phyloP scores from a whole-genome alignment of 2,329 filamentous ascomycete species.

The Paecilomyces niveus region DNA sequence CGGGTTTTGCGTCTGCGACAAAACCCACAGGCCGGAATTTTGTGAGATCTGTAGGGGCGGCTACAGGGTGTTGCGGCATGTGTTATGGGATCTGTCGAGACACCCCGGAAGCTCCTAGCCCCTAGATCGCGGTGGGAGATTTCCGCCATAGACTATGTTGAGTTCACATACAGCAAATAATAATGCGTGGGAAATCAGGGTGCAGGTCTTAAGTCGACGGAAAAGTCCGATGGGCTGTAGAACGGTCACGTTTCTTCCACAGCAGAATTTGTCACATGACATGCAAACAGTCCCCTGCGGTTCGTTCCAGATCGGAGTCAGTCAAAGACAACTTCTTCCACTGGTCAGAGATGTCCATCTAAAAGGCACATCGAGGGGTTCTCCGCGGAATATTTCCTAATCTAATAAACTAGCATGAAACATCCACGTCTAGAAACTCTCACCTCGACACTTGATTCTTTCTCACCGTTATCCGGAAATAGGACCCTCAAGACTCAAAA shows the following conservation, averaged over 20 bases:
- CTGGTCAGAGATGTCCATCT: too few species aligned
- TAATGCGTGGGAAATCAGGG: too few species aligned
- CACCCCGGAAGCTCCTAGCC: not conserved
- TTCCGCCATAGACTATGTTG: not conserved
- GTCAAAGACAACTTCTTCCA: not conserved
- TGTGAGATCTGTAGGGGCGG: constrained; percentile 14
- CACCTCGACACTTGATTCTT: too few species aligned
- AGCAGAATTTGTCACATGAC: not conserved
- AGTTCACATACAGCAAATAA: not conserved
- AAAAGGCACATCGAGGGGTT: not conserved
- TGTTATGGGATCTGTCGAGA: not conserved
- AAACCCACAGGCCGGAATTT: constrained; percentile 13
- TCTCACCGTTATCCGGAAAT: too few species aligned
- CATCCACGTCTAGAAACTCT: too few species aligned
- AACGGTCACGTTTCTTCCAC: too few species aligned
- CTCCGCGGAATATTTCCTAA: too few species aligned
- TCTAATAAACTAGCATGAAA: too few species aligned
- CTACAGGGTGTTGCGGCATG: not conserved
- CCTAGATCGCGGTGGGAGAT: not conserved
- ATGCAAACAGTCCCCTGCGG: not conserved
- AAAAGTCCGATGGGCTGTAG: not conserved
- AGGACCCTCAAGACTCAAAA: too few species aligned
- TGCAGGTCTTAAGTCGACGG: not conserved
- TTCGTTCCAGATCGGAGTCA: not conserved
- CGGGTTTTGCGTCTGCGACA: constrained; percentile 13